These are phyloP conservation scores for Candida jianshihensis DNA, from an alignment of 805 yeast species.

Conservation along the genomic window DNA sequence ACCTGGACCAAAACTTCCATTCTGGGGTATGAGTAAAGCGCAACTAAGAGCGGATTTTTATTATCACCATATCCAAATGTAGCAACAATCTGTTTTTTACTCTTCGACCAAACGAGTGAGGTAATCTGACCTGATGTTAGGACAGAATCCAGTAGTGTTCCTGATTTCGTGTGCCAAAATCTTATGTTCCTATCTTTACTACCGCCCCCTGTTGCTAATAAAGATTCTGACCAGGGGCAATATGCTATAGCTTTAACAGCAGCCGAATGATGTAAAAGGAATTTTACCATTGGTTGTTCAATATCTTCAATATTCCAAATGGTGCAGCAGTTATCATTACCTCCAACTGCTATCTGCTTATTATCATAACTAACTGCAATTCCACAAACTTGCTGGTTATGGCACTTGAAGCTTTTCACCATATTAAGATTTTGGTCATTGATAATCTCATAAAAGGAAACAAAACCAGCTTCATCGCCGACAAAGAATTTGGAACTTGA, in stretches of 20 bases:
- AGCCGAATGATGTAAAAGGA: constrained; percentile 60
- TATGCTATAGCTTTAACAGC: constrained; percentile 88
- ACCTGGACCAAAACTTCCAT: constrained; percentile 44
- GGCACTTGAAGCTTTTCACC: constrained; percentile 33
- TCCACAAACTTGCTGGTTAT: constrained; percentile 57
- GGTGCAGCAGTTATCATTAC: constrained; percentile 75
- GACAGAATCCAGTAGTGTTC: constrained; percentile 54
- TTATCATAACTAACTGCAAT: constrained; percentile 50
- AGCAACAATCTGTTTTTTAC: constrained; percentile 58
- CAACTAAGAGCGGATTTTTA: constrained; percentile 43
- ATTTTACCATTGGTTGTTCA: constrained; percentile 36
- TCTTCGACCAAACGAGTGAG: constrained; percentile 67
- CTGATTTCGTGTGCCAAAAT: constrained; percentile 82
- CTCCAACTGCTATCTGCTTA: constrained; percentile 68
- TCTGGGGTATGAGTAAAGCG: constrained; percentile 62
- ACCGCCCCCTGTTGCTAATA: constrained; percentile 91
- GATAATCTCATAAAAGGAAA: constrained; percentile 31
- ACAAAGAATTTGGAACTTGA: constrained; percentile 35
- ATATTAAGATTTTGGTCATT: constrained; percentile 16
- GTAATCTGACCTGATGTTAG: constrained; percentile 72
- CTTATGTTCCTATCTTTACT: constrained; percentile 70
- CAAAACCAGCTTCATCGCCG: constrained; percentile 64
- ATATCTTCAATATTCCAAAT: constrained; percentile 59
- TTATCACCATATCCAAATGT: constrained; percentile 75
- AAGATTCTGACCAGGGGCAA: constrained; percentile 82